phyloP scores from a whole-genome alignment of 768 basidiomycete genomes.

The Leucocoprinus birnbaumii region DNA sequence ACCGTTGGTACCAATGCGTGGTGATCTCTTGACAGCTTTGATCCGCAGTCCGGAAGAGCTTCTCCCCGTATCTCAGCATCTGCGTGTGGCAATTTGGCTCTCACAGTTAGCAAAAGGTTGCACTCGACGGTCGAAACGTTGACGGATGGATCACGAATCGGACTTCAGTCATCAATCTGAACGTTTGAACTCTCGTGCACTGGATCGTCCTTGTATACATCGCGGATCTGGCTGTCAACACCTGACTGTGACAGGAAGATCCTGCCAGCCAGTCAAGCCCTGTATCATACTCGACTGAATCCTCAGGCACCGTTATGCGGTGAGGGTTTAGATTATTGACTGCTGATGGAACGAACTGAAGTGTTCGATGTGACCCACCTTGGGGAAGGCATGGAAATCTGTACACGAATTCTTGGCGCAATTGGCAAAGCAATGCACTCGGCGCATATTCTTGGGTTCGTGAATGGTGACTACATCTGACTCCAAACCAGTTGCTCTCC shows the following conservation, averaged over 20 bases:
- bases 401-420: background rate
- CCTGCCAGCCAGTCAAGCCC: background rate
- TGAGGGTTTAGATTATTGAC: background rate
- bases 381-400: background rate
- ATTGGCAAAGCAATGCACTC: background rate
- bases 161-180: slow-evolving; percentile 1
- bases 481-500: too few relatives aligned
- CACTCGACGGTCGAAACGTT: background rate
- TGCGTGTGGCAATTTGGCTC: background rate
- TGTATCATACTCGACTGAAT: background rate
- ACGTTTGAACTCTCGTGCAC: background rate
- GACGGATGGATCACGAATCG: background rate
- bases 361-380: background rate
- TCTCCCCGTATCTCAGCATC: slow-evolving; percentile 11
- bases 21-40: slow-evolving; percentile 4
- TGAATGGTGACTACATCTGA: background rate
- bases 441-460: background rate
- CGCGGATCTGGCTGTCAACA: slow-evolving; percentile 7
- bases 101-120: background rate
- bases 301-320: slow-evolving; percentile 7
- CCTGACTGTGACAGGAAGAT: background rate
- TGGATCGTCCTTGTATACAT: slow-evolving; percentile 1
- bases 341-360: background rate
- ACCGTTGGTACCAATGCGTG: background rate
- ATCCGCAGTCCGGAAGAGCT: slow-evolving; percentile 11